Base-by-base conservation (phyloP, 345 rosid species). In the Crucihimalaya himalaica region DNA sequence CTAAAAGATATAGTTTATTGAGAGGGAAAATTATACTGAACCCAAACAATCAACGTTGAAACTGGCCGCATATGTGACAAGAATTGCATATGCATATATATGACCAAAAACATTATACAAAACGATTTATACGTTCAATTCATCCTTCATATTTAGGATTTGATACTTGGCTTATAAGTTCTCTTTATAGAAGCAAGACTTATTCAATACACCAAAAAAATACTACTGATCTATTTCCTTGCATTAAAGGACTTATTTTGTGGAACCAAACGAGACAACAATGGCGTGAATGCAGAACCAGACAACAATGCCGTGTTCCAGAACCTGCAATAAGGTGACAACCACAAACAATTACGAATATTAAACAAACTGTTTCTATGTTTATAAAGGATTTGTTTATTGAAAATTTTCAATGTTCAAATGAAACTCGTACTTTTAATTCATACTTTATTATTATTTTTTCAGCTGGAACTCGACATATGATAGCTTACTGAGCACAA, bases 201-300 rank as follows among this genome's bases (percentile, higher is more conserved):
- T 28, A 4, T 6, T 52, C 29, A 18, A 8, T 57, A 29, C 6
- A 23, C 7, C 6, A 31, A 20, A 54, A 18, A 1, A 32, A 12
- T 13, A 8, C 21, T 34, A 42, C 39, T 43, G 54, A 4, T 35
- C 47, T 12, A 56, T 18, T 34, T 74, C 25, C 16, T 70, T 51
- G 34, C 53, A 19, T 2, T 48, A 28, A 74, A 74, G 78, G 78
- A 43, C 67, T 57, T 47, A 63, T 21, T 19, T 37, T 27, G 54
- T 74, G 72, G 78, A 74, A 74, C 53, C 61, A 66, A 58, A 66
- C 72, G 4, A 74, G 67, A 74, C 53, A 74, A 48, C 52, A 66
- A 19, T 74, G 78, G 78, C 72, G 60, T 42, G 53, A 57, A 48
- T 47, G 53, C 53, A 48, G 34, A 66, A 58, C 35, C 27, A 66